Base-by-base conservation (phyloP, 306 rosid species). In the Vigna nakashimae region DNA sequence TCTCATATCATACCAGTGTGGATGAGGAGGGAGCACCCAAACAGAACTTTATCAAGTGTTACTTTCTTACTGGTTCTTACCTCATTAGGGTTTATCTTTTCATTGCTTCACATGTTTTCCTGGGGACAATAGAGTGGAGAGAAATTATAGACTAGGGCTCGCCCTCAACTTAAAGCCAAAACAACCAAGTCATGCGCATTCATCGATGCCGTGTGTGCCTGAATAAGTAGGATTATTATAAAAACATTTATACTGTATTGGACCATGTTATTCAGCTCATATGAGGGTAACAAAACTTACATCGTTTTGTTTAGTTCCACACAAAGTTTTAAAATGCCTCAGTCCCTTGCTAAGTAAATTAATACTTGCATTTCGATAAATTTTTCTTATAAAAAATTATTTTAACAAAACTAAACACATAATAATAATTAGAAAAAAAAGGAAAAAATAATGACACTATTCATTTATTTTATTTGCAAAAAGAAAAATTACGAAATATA, bases 51-150 rank as follows among this genome's bases (percentile, higher is more conserved):
- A 60, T 60, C 45, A 60, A 60, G 22, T 30, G 18, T 30, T 60
- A 32, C 2, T 32, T 60, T 59, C 38, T 59, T 59, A 6, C 13
- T 30, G 36, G 34, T 18, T 60, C 22, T 60, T 60, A 56, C 65
- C 65, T 59, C 34, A 28, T 60, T 60, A 60, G 45, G 45, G 45
- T 60, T 60, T 60, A 60, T 60, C 43, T 15, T 42, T 42, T 60
- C 67, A 60, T 60, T 60, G 45, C 67, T 8, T 60, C 67, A 60
- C 45, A 60, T 60, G 67, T 30, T 60, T 60, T 60, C 45, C 28
- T 60, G 1, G 22, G 22, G 45, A 32, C n/a, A 60, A 7, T 60
- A 60, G 67, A 60, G 67, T 60, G 30, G 43, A 60, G 42, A 59
- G 65, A 59, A n/a, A 59, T 26, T 6, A 58, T 59, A 13, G 17